phyloP scores from a whole-genome alignment of 2,329 filamentous ascomycete species.

The Xylaria sp. region DNA sequence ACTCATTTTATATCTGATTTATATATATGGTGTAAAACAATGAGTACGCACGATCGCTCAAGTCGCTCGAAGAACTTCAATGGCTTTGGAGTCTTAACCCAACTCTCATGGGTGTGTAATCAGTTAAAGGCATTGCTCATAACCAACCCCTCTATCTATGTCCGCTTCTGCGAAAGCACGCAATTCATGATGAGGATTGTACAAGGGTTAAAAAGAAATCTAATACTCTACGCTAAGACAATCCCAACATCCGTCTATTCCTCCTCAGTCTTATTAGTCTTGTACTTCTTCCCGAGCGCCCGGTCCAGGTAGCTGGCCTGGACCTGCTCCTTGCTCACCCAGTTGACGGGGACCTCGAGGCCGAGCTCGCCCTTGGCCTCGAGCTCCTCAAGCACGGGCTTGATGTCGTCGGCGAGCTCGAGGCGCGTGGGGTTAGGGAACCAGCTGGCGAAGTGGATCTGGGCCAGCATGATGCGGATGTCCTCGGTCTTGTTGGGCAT shows the following conservation, averaged over 20 bases:
- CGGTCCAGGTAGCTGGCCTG: slow-evolving; percentile 63
- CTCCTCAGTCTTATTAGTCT: slow-evolving; percentile 62
- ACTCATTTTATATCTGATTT: neutral
- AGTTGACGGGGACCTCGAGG: slow-evolving; percentile 64
- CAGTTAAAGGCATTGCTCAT: neutral
- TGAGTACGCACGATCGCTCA: neutral
- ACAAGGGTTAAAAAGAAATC: neutral
- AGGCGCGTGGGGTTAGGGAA: slow-evolving; percentile 68
- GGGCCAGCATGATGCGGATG: slow-evolving; percentile 70
- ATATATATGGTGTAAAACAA: neutral
- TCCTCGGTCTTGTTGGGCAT: slow-evolving; percentile 67
- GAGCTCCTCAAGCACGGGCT: slow-evolving; percentile 56
- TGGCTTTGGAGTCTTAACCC: neutral
- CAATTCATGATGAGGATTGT: slow-evolving; percentile 6
- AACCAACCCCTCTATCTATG: neutral
- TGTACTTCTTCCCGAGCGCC: slow-evolving; percentile 71
- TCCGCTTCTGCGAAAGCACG: slow-evolving; percentile 7
- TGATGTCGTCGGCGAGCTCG: slow-evolving; percentile 63
- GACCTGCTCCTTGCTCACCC: slow-evolving; percentile 56
- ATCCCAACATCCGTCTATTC: slow-evolving; percentile 14
- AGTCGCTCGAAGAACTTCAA: neutral
- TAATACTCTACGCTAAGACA: neutral
- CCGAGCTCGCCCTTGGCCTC: slow-evolving; percentile 47
- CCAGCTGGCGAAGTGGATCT: slow-evolving; percentile 70
- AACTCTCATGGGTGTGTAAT: neutral